Percentiles rank a stretch among this genome's conserved stretches.
Conservation (phyloP, 1,139 yeast species). For the Candida sp. region DNA sequence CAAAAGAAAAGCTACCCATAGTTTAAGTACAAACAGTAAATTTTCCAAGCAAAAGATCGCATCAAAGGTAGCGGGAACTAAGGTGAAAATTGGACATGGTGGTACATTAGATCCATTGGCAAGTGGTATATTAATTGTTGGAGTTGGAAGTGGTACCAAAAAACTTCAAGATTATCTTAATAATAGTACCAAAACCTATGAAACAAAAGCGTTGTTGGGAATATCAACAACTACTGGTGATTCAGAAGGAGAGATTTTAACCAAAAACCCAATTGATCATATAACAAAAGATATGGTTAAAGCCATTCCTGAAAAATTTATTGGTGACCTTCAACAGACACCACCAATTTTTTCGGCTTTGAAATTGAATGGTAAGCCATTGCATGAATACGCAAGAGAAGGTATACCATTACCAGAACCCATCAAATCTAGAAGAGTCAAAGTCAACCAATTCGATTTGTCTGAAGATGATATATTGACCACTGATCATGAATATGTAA, state of each 20-base stretch:
- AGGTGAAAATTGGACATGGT: conserved; percentile 95
- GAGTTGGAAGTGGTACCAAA: conserved; percentile 90
- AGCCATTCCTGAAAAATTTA: conserved; percentile 54
- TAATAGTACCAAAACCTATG: conserved; percentile 75
- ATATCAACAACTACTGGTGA: conserved; percentile 94
- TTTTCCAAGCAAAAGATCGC: conserved; percentile 43
- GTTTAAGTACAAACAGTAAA: conserved; percentile 43
- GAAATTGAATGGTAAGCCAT: conserved; percentile 90
- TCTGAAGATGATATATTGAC: conserved; percentile 50
- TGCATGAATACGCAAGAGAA: conserved; percentile 91
- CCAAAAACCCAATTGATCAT: conserved; percentile 54
- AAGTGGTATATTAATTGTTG: conserved; percentile 87
- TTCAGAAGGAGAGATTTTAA: conserved; percentile 77
- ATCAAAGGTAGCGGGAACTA: conserved; percentile 48
- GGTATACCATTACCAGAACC: conserved; percentile 82
- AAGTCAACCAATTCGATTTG: conserved; percentile 53
- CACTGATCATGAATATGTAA: conserved; percentile 53
- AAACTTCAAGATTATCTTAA: conserved; percentile 65
- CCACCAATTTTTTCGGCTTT: conserved; percentile 96
- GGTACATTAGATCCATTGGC: conserved; percentile 97
- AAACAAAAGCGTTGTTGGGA: conserved; percentile 83
- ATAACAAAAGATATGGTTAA: conserved; percentile 53
- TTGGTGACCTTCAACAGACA: conserved; percentile 80
- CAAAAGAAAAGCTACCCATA: conserved; percentile 25
- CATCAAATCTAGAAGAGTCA: conserved; percentile 74